These are phyloP conservation scores for Apiotrichum porosum DNA, from an alignment of 1,284 basidiomycete species.

Conservation along the genomic window DNA sequence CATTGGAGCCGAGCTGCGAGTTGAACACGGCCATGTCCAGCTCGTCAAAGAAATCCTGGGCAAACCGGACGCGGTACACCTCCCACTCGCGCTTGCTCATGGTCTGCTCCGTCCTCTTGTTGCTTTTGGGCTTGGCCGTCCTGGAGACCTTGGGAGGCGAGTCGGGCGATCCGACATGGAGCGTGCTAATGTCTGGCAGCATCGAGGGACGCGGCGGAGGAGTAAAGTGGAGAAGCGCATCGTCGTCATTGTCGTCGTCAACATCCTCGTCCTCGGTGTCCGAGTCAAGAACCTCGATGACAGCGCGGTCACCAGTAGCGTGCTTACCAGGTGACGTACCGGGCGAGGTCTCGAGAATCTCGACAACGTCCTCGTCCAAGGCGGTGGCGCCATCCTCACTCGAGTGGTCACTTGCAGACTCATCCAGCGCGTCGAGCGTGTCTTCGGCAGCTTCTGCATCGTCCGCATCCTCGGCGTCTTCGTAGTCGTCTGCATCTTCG, in stretches of 20 bases:
- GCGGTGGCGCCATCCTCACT: constrained; percentile 1
- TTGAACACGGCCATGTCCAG: constrained; percentile 42
- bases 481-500: constrained; percentile 15
- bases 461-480: constrained; percentile 2
- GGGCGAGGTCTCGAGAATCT: background rate
- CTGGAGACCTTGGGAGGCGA: background rate
- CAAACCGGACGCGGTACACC: constrained; percentile 24
- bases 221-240: constrained; percentile 22
- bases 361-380: background rate
- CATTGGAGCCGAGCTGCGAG: constrained; percentile 22
- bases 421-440: constrained; percentile 2
- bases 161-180: background rate
- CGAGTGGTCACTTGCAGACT: too few species aligned
- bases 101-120: background rate
- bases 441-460: constrained; percentile 4
- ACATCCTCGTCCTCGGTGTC: background rate
- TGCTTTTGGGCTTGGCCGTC: background rate
- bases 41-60: constrained; percentile 37
- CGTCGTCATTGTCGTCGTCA: background rate
- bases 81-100: constrained; percentile 26
- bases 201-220: constrained; percentile 15
- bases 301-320: background rate
- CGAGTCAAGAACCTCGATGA: constrained; percentile 6
- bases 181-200: constrained; percentile 18
- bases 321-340: background rate